Base-by-base conservation (phyloP, 345 rosid species). In the Orychophragmus violaceus region DNA sequence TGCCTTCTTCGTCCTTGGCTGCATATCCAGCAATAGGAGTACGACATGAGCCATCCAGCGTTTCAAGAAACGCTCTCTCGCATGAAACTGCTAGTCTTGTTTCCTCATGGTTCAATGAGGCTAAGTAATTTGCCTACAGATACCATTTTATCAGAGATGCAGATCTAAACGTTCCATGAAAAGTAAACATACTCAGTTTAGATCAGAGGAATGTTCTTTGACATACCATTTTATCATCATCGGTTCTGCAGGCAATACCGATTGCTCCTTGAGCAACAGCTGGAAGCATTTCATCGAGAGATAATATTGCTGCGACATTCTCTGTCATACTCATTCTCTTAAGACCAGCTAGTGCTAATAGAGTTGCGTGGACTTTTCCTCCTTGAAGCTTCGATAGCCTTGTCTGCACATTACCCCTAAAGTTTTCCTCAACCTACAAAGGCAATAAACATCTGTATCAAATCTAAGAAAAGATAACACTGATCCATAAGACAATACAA, bases 261-360 rank as follows among this genome's bases (percentile, higher is more conserved):
- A 94, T 94, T 6, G 99, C 99, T 21, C 99, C 99, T 76, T 94
- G 99, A 62, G 99, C 99, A 84, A 94, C 99, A 41, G 99, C 99
- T 8, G 99, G 99, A 68, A 94, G 97, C 97, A 94, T 94, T 61
- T 90, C 96, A 56, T 90, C 87, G 1, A 90, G 77, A 23, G 97
- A 70, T 53, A 94, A 87, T 61, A 83, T 68, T 27, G 87, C 79
- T 44, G 96, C 78, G 27, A 90, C 97, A 51, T 88, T 88, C 68
- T 88, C 97, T 2, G 90, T 90, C 96, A 94, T 90, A 72, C 75
- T 82, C 68, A 94, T 68, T 66, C 99, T 91, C 76, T 84, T 94
- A 8, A 94, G 94, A 48, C 99, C 99, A 74, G 99, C 97, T 67
- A 94, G 77, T 16, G 99, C 99, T 77, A 94, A 84, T 29, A 94